Percentiles rank a stretch among this genome's conserved stretches.
Conservation (phyloP, 208 protist species). For the Porcisia deanei region DNA sequence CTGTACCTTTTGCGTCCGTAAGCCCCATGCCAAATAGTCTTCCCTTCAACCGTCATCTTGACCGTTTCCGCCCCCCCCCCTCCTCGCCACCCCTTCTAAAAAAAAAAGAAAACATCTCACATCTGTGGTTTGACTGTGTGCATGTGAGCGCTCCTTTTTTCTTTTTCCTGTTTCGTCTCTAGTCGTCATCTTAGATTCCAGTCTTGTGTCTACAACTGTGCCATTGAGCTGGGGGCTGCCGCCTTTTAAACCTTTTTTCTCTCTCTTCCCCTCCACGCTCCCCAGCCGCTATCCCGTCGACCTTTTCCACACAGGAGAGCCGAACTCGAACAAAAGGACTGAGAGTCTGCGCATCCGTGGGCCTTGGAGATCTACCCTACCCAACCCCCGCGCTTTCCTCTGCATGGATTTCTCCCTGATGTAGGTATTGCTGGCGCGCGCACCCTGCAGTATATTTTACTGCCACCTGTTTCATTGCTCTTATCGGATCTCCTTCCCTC, state of each 20-base stretch:
- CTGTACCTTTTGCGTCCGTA: background rate
- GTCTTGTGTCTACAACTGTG: too few relatives aligned
- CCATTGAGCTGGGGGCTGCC: background rate
- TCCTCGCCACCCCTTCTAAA: background rate
- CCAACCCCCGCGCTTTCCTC: too few relatives aligned
- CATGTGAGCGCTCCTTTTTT: background rate
- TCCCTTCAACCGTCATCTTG: background rate
- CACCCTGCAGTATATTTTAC: too few relatives aligned
- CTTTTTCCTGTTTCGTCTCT: background rate
- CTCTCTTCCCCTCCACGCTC: background rate
- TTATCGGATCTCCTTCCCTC: too few relatives aligned
- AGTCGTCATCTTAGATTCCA: too few relatives aligned
- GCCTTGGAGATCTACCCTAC: too few relatives aligned
- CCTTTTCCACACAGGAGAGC: too few relatives aligned
- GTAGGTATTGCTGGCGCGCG: too few relatives aligned
- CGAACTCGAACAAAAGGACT: background rate
- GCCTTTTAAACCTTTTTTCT: background rate
- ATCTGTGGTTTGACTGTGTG: background rate
- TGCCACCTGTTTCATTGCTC: too few relatives aligned
- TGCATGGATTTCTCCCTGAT: too few relatives aligned
- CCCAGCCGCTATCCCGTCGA: background rate
- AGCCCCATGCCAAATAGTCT: background rate
- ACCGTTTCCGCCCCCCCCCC: background rate
- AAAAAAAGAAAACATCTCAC: too few relatives aligned
- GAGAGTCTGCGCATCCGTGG: too few relatives aligned